Conservation (phyloP, 2,329 filamentous ascomycete species). For the Parastagonospora nodorum region DNA sequence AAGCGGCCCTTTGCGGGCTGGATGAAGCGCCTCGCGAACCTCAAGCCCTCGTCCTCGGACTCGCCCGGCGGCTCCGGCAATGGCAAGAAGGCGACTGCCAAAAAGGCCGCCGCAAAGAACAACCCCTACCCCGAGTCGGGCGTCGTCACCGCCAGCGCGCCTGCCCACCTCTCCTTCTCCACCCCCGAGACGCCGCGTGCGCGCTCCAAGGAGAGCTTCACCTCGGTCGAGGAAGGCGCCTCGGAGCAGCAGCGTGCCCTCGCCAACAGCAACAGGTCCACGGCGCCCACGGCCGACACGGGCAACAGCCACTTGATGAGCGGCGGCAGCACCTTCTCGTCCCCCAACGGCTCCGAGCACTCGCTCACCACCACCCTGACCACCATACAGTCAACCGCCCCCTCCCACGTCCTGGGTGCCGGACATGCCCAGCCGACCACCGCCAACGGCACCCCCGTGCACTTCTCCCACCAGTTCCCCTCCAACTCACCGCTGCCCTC, state of each 20-base stretch:
- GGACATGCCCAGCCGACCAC: slow-evolving; percentile 41
- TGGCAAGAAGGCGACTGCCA: slow-evolving; percentile 48
- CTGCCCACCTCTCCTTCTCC: slow-evolving; percentile 54
- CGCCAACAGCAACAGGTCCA: slow-evolving; percentile 70
- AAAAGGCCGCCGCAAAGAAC: slow-evolving; percentile 73
- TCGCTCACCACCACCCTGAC: slow-evolving; percentile 84
- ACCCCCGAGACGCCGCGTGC: slow-evolving; percentile 49
- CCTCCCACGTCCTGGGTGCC: slow-evolving; percentile 55
- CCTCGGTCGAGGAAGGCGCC: slow-evolving; percentile 62
- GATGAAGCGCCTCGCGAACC: slow-evolving; percentile 90
- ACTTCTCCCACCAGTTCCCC: slow-evolving; percentile 64
- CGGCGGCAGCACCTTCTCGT: slow-evolving; percentile 79
- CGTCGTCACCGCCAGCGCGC: slow-evolving; percentile 54
- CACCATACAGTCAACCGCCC: slow-evolving; percentile 77
- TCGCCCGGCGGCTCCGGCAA: slow-evolving; percentile 49
- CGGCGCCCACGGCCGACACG: slow-evolving; percentile 80
- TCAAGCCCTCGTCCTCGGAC: slow-evolving; percentile 76
- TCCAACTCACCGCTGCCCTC: slow-evolving; percentile 61
- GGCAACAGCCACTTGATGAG: slow-evolving; percentile 64
- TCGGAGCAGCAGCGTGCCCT: slow-evolving; percentile 58
- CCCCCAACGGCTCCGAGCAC: slow-evolving; percentile 77
- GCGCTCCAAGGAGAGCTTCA: slow-evolving; percentile 55
- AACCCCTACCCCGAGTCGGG: slow-evolving; percentile 91
- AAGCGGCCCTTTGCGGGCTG: slow-evolving; percentile 88
- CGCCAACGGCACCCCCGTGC: slow-evolving; percentile 50